Evolutionary conservation across 2,329 filamentous ascomycete genomes (phyloP).

Genomic region (Sclerotinia borealis): DNA sequence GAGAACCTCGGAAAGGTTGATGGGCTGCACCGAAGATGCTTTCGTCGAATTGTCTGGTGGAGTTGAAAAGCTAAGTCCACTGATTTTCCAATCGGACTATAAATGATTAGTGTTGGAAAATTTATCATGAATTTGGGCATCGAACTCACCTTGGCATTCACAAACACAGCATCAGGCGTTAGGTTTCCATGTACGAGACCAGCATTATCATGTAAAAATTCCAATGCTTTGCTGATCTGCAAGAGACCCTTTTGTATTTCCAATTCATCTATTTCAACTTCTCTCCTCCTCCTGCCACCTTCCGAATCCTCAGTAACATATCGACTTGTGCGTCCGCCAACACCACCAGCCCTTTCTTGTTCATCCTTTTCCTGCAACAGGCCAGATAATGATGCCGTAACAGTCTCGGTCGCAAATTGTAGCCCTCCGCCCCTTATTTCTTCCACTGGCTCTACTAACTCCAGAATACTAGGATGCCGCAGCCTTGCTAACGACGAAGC

Average conservation of each 20-base stretch:
- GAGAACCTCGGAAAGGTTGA: conserved; percentile 76
- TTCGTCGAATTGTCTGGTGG: conserved; percentile 71
- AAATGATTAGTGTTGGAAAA: conserved; percentile 36
- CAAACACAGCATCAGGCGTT: conserved; percentile 85
- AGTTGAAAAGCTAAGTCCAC: conserved; percentile 84
- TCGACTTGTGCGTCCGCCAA: conserved; percentile 65
- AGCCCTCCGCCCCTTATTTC: conserved; percentile 86
- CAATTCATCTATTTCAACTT: conserved; percentile 90
- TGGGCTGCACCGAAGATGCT: conserved; percentile 68
- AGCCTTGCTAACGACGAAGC: conserved; percentile 82
- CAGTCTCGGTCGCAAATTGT: conserved; percentile 90
- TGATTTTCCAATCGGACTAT: conserved; percentile 96
- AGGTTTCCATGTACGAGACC: conserved; percentile 91
- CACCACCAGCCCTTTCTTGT: conserved; percentile 64
- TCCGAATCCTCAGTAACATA: conserved; percentile 77
- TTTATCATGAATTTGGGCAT: not conserved
- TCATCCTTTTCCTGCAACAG: conserved; percentile 84
- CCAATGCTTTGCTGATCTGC: conserved; percentile 87
- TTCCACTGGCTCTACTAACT: conserved; percentile 90
- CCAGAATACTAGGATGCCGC: conserved; percentile 84
- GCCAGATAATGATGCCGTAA: conserved; percentile 81
- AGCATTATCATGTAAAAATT: conserved; percentile 93
- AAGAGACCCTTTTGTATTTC: conserved; percentile 95
- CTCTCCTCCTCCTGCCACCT: conserved; percentile 64
- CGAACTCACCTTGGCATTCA: conserved; percentile 76